Conservation (phyloP, 2,329 filamentous ascomycete genomes). For the Xylariaceae sp. region DNA sequence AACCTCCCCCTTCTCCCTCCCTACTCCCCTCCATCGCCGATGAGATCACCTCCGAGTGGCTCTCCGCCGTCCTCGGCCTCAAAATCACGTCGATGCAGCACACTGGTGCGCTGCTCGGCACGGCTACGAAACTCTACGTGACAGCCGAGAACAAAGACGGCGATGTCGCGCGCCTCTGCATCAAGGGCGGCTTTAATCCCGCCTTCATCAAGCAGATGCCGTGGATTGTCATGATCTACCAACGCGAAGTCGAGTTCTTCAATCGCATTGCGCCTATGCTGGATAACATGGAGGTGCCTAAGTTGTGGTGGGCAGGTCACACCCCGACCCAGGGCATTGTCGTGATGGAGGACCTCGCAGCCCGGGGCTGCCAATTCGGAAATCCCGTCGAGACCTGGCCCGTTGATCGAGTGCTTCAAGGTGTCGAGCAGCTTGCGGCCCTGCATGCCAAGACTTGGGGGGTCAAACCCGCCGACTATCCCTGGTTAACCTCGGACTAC, state of each 20-base stretch:
- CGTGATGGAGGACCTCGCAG: constrained; percentile 27
- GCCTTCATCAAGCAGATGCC: constrained; percentile 24
- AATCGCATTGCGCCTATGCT: constrained; percentile 25
- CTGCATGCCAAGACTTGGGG: constrained; percentile 32
- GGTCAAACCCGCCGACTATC: constrained; percentile 25
- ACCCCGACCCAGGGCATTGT: constrained; percentile 26
- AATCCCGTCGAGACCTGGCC: constrained; percentile 23
- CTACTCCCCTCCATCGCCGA: constrained; percentile 19
- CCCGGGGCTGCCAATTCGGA: constrained; percentile 24
- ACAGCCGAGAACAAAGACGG: constrained; percentile 19
- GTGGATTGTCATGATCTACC: constrained; percentile 26
- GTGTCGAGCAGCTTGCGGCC: constrained; percentile 34
- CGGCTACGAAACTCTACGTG: constrained; percentile 25
- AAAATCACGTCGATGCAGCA: constrained; percentile 20
- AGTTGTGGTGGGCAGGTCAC: constrained; percentile 24
- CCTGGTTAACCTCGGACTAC: constrained; percentile 31
- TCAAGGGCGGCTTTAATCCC: constrained; percentile 30
- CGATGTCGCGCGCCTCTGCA: constrained; percentile 18
- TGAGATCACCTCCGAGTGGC: constrained; percentile 26
- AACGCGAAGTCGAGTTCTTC: constrained; percentile 29
- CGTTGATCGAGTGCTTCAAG: constrained; percentile 21
- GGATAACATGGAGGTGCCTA: constrained; percentile 23
- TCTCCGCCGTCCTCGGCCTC: constrained; percentile 18
- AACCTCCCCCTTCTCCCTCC: not conserved
- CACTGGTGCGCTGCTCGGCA: constrained; percentile 21